Conservation (phyloP, 2,329 filamentous ascomycete genomes). For the Aspergillus tamarii region DNA sequence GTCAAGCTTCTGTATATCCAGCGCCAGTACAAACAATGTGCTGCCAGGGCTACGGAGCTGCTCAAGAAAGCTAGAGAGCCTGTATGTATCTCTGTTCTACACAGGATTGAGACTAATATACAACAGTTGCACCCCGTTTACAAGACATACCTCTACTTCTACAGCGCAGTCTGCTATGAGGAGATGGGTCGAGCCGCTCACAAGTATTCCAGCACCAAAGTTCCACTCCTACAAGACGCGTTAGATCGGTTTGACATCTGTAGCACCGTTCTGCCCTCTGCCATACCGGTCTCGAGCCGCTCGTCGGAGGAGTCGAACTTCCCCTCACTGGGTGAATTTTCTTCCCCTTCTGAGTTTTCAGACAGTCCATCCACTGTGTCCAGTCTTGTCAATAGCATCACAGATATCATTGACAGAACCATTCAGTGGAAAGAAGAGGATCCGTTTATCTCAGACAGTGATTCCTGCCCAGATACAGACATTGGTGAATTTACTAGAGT, state of each 20-base stretch:
- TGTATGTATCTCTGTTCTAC: constrained; percentile 13
- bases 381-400: constrained; percentile 28
- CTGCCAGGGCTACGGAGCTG: constrained; percentile 34
- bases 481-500: neutral
- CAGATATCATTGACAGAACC: constrained; percentile 32
- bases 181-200: constrained; percentile 51
- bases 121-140: constrained; percentile 39
- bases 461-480: constrained; percentile 1
- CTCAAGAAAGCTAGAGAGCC: constrained; percentile 29
- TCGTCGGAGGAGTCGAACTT: constrained; percentile 1
- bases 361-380: constrained; percentile 18
- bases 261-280: constrained; percentile 30
- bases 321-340: constrained; percentile 10
- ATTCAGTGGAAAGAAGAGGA: constrained; percentile 25
- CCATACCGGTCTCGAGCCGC: constrained; percentile 8
- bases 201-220: constrained; percentile 49
- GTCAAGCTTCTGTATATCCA: constrained; percentile 42
- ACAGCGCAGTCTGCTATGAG: constrained; percentile 51
- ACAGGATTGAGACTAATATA: neutral
- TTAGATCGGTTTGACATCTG: constrained; percentile 44
- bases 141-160: constrained; percentile 50
- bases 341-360: constrained; percentile 14
- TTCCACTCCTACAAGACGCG: constrained; percentile 45
- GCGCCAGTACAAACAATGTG: constrained; percentile 47
- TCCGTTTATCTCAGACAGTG: constrained; percentile 29